Evolutionary conservation across 805 yeast genomes (phyloP).

Genomic region (Wickerhamiella alocasiicola): DNA sequence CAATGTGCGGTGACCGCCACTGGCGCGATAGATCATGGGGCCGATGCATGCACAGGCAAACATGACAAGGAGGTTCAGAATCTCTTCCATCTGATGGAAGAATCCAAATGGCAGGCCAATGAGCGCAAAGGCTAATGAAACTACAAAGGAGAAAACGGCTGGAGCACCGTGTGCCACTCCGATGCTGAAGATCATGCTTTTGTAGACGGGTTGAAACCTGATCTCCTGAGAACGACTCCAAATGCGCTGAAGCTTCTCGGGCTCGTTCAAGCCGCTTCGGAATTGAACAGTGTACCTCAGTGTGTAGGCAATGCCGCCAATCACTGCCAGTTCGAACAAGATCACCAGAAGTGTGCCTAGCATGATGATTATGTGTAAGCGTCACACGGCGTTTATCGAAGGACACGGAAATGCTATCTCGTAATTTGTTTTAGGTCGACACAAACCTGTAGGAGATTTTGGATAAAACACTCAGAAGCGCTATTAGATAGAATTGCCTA

Average conservation of each 20-base stretch:
- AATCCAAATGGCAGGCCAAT: slow-evolving; percentile 2
- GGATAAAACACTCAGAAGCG: too few species aligned
- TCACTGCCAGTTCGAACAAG: slow-evolving; percentile 14
- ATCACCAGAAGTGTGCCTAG: slow-evolving; percentile 7
- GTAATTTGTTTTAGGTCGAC: too few species aligned
- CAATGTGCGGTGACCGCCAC: slow-evolving; percentile 16
- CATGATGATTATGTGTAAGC: too few species aligned
- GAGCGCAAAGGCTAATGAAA: slow-evolving; percentile 3
- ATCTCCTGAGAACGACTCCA: slow-evolving; percentile 24
- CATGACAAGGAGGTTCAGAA: slow-evolving; percentile 9
- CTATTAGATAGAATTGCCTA: too few species aligned
- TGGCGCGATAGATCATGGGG: slow-evolving; percentile 20
- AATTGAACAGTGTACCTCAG: slow-evolving; percentile 19
- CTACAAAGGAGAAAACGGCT: slow-evolving; percentile 15
- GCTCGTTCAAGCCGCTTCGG: slow-evolving; percentile 23
- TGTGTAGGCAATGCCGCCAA: slow-evolving; percentile 17
- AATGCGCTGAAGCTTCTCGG: slow-evolving; percentile 23
- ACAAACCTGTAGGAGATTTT: too few species aligned
- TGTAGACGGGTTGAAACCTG: slow-evolving; percentile 22
- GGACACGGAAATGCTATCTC: too few species aligned
- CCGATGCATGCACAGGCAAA: slow-evolving; percentile 16
- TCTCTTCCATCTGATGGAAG: slow-evolving; percentile 5
- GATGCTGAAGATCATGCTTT: slow-evolving; percentile 20
- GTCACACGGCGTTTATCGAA: too few species aligned
- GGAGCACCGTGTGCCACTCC: slow-evolving; percentile 21